Evolutionary conservation across 805 yeast species (phyloP).

Genomic region (Starmerella cellae): DNA sequence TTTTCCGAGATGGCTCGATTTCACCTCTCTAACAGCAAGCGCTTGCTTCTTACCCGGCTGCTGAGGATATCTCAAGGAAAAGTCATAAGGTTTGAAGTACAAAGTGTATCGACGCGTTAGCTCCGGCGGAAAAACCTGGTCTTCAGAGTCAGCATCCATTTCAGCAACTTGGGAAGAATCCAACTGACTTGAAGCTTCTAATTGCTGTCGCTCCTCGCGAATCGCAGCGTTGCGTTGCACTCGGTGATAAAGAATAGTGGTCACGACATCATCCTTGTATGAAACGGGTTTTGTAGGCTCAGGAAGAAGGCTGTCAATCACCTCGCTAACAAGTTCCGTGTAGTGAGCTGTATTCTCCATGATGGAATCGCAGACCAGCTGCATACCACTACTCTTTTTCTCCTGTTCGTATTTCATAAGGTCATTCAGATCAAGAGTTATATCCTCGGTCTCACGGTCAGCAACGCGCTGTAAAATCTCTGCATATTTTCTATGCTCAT

Average conservation of each 20-base stretch:
- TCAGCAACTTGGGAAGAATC: conserved; percentile 7
- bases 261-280: conserved; percentile 80
- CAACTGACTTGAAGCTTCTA: conserved; percentile 21
- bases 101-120: conserved; percentile 75
- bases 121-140: conserved; percentile 58
- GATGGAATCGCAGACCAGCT: conserved; percentile 43
- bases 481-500: conserved; percentile 47
- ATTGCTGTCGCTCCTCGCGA: conserved; percentile 46
- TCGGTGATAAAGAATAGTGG: conserved; percentile 84
- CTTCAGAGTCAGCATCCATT: conserved; percentile 10
- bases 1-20: conserved; percentile 71
- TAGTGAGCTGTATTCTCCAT: conserved; percentile 65
- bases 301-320: conserved; percentile 75
- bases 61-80: conserved; percentile 22
- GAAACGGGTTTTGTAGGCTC: conserved; percentile 67
- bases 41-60: conserved; percentile 25
- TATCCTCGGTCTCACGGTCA: conserved; percentile 60
- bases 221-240: conserved; percentile 64
- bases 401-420: conserved; percentile 52
- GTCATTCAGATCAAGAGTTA: conserved; percentile 75
- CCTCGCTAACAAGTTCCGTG: conserved; percentile 58
- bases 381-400: conserved; percentile 26
- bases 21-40: conserved; percentile 78
- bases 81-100: conserved; percentile 69
- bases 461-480: conserved; percentile 62